A percentile compares a stretch with the other conserved stretches of the same genome.
Evolutionary conservation across 805 yeast genomes (phyloP).

Genomic region (Dipodascus albidus): DNA sequence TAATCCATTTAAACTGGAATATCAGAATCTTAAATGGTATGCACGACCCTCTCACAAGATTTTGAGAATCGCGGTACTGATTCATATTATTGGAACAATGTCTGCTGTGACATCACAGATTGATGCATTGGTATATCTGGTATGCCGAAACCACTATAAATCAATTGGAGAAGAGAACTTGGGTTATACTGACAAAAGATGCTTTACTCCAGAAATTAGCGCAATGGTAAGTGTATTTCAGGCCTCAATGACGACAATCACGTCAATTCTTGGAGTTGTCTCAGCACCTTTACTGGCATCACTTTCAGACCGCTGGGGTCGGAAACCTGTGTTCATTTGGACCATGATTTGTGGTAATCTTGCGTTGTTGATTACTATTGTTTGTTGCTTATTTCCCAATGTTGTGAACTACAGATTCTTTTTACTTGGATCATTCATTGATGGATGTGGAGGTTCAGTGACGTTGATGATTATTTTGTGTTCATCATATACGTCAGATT

Average conservation of each 20-base stretch:
- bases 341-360: conserved; percentile 8
- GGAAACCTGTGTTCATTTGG: conserved; percentile 36
- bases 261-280: conserved; percentile 11
- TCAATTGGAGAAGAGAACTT: not conserved
- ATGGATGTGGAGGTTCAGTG: conserved; percentile 52
- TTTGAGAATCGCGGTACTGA: not conserved
- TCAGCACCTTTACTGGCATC: conserved; percentile 39
- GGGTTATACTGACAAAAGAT: conserved; percentile 12
- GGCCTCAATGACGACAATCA: conserved; percentile 9
- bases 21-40: not conserved
- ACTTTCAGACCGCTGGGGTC: conserved; percentile 52
- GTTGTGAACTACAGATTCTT: conserved; percentile 21
- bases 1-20: not conserved
- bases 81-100: not conserved
- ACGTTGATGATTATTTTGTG: conserved; percentile 44
- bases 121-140: conserved; percentile 15
- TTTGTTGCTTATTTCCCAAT: conserved; percentile 13
- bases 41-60: not conserved
- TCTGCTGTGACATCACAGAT: conserved; percentile 10
- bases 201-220: conserved; percentile 12
- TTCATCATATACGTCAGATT: conserved; percentile 65
- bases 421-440: conserved; percentile 34
- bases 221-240: conserved; percentile 14
- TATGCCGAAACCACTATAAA: conserved; percentile 13
- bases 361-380: conserved; percentile 9